phyloP scores from a whole-genome alignment of 2,329 filamentous ascomycete species.

The Pseudogymnoascus sp. region DNA sequence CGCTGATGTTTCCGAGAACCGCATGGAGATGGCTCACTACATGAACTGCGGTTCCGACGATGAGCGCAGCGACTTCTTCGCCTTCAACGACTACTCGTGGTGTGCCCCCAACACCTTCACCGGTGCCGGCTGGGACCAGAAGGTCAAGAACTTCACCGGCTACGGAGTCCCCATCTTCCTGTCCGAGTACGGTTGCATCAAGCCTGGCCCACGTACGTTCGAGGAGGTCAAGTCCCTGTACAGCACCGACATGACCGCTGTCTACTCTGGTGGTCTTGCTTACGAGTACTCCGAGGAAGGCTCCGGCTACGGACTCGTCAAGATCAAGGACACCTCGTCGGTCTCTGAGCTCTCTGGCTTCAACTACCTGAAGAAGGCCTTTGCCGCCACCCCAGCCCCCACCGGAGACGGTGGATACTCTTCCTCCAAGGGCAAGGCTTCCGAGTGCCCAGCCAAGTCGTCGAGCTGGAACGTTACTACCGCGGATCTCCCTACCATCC shows the following conservation, averaged over 20 bases:
- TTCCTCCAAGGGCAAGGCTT: background rate
- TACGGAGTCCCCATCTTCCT: constrained; percentile 97
- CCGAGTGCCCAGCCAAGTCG: background rate
- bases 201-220: constrained; percentile 61
- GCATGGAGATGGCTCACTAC: constrained; percentile 76
- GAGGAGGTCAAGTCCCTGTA: constrained; percentile 79
- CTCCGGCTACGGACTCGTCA: constrained; percentile 77
- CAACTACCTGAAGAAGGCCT: background rate
- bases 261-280: constrained; percentile 94
- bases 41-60: constrained; percentile 77
- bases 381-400: background rate
- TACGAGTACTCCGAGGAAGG: constrained; percentile 96
- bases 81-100: constrained; percentile 99
- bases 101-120: constrained; percentile 76
- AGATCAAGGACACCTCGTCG: constrained; percentile 62
- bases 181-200: constrained; percentile 96
- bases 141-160: constrained; percentile 76
- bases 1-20: constrained; percentile 81
- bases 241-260: constrained; percentile 67
- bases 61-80: constrained; percentile 87
- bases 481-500: background rate
- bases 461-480: background rate
- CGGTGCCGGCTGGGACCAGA: constrained; percentile 70
- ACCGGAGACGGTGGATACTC: background rate
- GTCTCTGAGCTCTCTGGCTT: constrained; percentile 1